Base-by-base conservation (phyloP, 495 filamentous ascomycete genomes). In the Aspergillus saccharolyticus region DNA sequence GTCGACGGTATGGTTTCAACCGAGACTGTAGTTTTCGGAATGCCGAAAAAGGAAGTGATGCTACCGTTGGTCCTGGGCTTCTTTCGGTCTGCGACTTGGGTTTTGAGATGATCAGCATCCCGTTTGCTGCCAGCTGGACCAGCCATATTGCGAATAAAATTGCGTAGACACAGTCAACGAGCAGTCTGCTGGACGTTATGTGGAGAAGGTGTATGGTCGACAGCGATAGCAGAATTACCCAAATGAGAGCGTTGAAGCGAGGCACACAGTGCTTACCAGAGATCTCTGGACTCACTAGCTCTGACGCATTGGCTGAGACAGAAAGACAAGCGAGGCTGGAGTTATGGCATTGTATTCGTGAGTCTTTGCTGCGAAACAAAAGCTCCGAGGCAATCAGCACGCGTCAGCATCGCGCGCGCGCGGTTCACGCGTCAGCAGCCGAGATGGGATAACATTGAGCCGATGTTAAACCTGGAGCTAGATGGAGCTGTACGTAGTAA, bases 51-150 rank as follows among this genome's bases (percentile, higher is more conserved):
- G 16, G 85, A 82, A 1, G 83, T 86, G 55, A 88, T 87, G 69
- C 74, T 80, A 16, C 70, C 73, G 62, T 83, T 80, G 42, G 79
- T 72, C 68, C 91, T 96, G 57, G 87, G 68, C 71, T 96, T 97
- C 53, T 78, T 78, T n/a, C 58, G 53, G 25, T 71, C 65, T 28
- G 47, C 57, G 16, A 58, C 52, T 43, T 71, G 45, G 19, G 57
- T 25, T 2, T 66, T 61, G 48, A 71, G 42, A 56, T 74, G 69
- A 24, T 69, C 69, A 7, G 74, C 63, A 58, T 68, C 68, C 8
- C 74, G 71, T 55, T 77, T 77, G 14, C 68, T 48, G 44, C 66
- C 52, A 20, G 60, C 44, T 18, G 67, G 67, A 50, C 63, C 70
- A 8, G 57, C 42, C 72, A 76, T 76, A 52, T 53, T 58, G 62